Evolutionary conservation across 2,329 filamentous ascomycete species (phyloP).

Genomic region (Clarireedia homoeocarpa): DNA sequence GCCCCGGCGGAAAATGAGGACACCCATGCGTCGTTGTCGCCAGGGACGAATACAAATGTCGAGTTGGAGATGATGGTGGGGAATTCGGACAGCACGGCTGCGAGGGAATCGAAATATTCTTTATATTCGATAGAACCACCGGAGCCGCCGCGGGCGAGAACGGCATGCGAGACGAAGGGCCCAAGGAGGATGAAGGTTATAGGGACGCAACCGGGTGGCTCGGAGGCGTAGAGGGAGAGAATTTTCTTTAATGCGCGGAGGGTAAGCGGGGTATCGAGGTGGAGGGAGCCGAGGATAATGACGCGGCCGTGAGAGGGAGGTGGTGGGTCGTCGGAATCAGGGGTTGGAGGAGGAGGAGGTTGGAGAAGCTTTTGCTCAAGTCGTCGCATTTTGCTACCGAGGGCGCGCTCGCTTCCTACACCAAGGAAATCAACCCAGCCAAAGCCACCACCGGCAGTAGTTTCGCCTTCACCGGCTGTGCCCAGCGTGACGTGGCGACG

Average conservation of each 20-base stretch:
- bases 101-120: conserved; percentile 86
- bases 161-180: conserved; percentile 65
- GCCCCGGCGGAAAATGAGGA: conserved; percentile 76
- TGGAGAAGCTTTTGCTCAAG: conserved; percentile 63
- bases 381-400: conserved; percentile 73
- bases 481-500: conserved; percentile 73
- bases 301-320: conserved; percentile 43
- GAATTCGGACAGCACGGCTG: conserved; percentile 75
- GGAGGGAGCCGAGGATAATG: conserved; percentile 77
- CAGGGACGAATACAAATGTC: conserved; percentile 88
- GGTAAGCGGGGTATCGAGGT: conserved; percentile 76
- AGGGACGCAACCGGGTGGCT: conserved; percentile 58
- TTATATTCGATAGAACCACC: conserved; percentile 92
- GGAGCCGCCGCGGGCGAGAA: conserved; percentile 60
- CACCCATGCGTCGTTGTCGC: conserved; percentile 96
- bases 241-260: conserved; percentile 76
- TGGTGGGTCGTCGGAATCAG: conserved; percentile 15
- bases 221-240: conserved; percentile 62
- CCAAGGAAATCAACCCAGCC: conserved; percentile 97
- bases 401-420: conserved; percentile 78
- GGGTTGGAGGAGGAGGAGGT: conserved; percentile 12
- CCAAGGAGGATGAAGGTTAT: conserved; percentile 77
- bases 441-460: conserved; percentile 70
- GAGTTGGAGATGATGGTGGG: conserved; percentile 69
- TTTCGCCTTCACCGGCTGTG: conserved; percentile 46